phyloP scores from a whole-genome alignment of 2,329 filamentous ascomycete species.

The Huntiella moniliformis region DNA sequence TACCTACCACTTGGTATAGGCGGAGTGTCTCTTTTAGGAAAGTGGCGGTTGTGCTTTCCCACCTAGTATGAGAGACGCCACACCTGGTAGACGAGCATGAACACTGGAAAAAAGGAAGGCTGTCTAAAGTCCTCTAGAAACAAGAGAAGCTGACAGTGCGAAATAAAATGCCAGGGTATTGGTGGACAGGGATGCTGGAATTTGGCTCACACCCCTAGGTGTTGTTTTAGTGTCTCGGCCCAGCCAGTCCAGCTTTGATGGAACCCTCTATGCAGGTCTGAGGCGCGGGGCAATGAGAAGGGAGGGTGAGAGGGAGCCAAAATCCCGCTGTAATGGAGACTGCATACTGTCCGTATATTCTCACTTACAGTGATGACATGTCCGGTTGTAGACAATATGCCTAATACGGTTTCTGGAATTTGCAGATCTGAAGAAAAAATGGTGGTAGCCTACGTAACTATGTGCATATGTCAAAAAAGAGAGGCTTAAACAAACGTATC shows the following conservation, averaged over 20 bases:
- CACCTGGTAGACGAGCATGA: neutral
- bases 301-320: slow-evolving; percentile 1
- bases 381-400: too few species aligned
- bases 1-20: neutral
- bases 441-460: too few species aligned
- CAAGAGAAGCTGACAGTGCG: slow-evolving; percentile 2
- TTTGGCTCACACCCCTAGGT: neutral
- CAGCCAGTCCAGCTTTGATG: neutral
- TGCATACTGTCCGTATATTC: too few species aligned
- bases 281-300: neutral
- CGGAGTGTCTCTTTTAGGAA: neutral
- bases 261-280: slow-evolving; percentile 1
- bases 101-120: neutral
- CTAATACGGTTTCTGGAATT: too few species aligned
- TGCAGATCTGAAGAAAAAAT: too few species aligned
- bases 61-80: neutral
- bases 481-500: too few species aligned
- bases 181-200: neutral
- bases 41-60: neutral
- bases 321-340: neutral
- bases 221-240: neutral
- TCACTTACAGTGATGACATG: too few species aligned
- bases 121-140: neutral
- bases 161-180: neutral
- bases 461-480: too few species aligned